Evolutionary conservation across 2,329 filamentous ascomycete genomes (phyloP).

Genomic region (Sporothrix curviconia): DNA sequence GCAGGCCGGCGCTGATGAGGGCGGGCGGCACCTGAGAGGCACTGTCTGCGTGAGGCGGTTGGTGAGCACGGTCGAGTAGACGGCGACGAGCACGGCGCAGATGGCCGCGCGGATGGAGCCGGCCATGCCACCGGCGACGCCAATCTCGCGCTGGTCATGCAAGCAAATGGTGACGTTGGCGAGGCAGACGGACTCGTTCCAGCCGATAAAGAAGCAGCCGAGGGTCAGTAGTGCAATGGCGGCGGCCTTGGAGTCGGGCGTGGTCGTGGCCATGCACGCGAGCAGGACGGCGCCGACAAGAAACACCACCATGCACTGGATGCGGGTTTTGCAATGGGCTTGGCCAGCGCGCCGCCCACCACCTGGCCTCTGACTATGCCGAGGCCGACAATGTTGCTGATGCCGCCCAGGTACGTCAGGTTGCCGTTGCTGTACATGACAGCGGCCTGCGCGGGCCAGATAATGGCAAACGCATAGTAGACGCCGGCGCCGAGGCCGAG

Average conservation of each 20-base stretch:
- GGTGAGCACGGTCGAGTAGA: slow-evolving; percentile 30
- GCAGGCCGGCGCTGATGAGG: slow-evolving; percentile 31
- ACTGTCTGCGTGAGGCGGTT: slow-evolving; percentile 28
- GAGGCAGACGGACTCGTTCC: slow-evolving; percentile 30
- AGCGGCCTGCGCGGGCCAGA: slow-evolving; percentile 32
- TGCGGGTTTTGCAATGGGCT: slow-evolving; percentile 26
- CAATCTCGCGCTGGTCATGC: slow-evolving; percentile 31
- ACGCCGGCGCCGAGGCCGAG: slow-evolving; percentile 30
- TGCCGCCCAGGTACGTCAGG: slow-evolving; percentile 21
- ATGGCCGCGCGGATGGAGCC: slow-evolving; percentile 32
- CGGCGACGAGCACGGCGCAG: slow-evolving; percentile 27
- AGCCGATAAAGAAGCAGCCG: slow-evolving; percentile 31
- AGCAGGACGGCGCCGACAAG: slow-evolving; percentile 27
- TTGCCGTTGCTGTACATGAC: slow-evolving; percentile 26
- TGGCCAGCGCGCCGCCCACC: slow-evolving; percentile 23
- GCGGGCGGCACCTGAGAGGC: slow-evolving; percentile 28
- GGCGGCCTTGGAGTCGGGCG: slow-evolving; percentile 22
- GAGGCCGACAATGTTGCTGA: slow-evolving; percentile 24
- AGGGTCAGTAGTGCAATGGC: slow-evolving; percentile 25
- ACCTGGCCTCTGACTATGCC: slow-evolving; percentile 25
- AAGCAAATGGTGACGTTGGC: slow-evolving; percentile 29
- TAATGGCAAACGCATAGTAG: slow-evolving; percentile 33
- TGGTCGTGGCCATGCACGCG: slow-evolving; percentile 25
- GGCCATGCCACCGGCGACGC: slow-evolving; percentile 29
- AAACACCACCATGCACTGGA: slow-evolving; percentile 27